Evolutionary conservation across 2,329 filamentous ascomycete genomes (phyloP).

Genomic region (Amauroascus niger): DNA sequence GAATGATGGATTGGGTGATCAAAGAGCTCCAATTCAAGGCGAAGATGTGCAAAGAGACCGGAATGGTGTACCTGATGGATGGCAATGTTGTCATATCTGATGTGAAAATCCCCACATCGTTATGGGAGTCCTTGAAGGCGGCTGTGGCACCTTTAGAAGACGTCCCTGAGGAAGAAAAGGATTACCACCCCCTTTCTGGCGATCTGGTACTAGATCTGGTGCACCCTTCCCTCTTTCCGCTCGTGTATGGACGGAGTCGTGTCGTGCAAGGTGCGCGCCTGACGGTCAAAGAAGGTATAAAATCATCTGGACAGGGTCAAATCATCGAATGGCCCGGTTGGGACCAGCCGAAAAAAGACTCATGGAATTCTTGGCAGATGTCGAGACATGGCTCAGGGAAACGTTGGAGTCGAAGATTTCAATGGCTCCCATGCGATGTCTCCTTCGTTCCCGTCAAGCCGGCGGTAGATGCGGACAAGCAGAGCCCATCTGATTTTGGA

Average conservation of each 20-base stretch:
- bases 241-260: slow-evolving; percentile 26
- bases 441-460: slow-evolving; percentile 17
- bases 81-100: slow-evolving; percentile 47
- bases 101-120: slow-evolving; percentile 32
- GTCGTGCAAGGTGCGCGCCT: slow-evolving; percentile 20
- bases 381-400: background rate
- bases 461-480: slow-evolving; percentile 9
- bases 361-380: too few relatives aligned
- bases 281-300: slow-evolving; percentile 22
- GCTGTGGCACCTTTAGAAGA: slow-evolving; percentile 45
- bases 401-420: slow-evolving; percentile 26
- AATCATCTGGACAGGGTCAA: slow-evolving; percentile 17
- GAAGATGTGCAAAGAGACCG: slow-evolving; percentile 29
- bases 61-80: slow-evolving; percentile 40
- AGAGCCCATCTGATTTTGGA: background rate
- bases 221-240: slow-evolving; percentile 47
- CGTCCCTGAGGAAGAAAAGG: slow-evolving; percentile 44
- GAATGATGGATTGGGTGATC: slow-evolving; percentile 35
- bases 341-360: too few relatives aligned
- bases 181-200: slow-evolving; percentile 55
- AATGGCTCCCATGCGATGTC: slow-evolving; percentile 39
- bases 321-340: slow-evolving; percentile 9
- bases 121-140: slow-evolving; percentile 37
- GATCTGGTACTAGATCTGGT: slow-evolving; percentile 54
- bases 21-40: slow-evolving; percentile 45